Base-by-base conservation (phyloP, 208 protist genomes). In the Naegleria lovaniensis region DNA sequence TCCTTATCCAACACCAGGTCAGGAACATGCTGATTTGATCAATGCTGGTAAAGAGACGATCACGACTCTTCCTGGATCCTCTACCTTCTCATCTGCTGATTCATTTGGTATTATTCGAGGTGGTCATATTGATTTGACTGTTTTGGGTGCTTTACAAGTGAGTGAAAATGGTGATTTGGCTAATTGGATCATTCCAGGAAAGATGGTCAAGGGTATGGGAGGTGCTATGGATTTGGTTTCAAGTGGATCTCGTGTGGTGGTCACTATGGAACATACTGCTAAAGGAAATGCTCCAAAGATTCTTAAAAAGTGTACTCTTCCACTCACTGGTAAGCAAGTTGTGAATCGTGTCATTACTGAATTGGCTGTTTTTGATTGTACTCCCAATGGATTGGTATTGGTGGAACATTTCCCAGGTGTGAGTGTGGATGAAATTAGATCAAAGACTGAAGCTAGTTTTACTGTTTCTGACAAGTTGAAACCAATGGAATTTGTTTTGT, bases 31-130 rank as follows among this genome's bases (percentile, higher is more conserved):
- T 7, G 98, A 99, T 93, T 94, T 98, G 83, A 99, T 98, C 91
- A 99, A 99, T 92, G 98, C 98, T 13, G 97, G 97, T 79, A 99
- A 99, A 92, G 96, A 99, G 94, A 99, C 98, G 9, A 97, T 99
- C 41, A 98, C 97, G 0, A 97, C 95, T 40, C 92, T 99, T 43
- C 97, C 97, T 38, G 97, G 97, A 36, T 95, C 96, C 0, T 92
- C 97, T 16, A 96, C 97, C 92, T 99, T 99, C 93, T 95, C 95
- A 90, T 96, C 94, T 86, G 92, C 94, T 22, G 95, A 96, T 36
- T 99, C 97, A 16, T 99, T 99, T 92, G 97, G 95, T 9, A 99
- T 99, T 97, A 99, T 99, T 90, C 95, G 98, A 91, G 98, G 97
- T 88, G 97, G 95, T 33, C 97, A 99, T 91, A 97, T 99, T 91